Conservation (phyloP, 2,329 filamentous ascomycete genomes). For the Ceratocystis huliohia region DNA sequence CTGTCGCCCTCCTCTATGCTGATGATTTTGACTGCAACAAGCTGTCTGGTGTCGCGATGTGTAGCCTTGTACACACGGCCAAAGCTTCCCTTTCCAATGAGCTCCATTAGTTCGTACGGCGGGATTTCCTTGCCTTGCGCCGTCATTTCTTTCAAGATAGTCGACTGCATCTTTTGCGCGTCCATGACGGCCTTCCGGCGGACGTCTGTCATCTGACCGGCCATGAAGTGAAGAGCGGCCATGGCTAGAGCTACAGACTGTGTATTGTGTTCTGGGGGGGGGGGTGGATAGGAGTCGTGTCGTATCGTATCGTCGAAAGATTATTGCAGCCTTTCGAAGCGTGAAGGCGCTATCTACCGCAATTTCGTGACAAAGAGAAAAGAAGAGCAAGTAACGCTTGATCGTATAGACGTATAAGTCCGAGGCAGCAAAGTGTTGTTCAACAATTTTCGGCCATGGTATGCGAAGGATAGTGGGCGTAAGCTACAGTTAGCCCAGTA, state of each 20-base stretch:
- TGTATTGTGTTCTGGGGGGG: not conserved
- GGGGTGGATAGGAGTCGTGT: not conserved
- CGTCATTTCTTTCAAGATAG: constrained; percentile 45
- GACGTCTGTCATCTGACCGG: constrained; percentile 18
- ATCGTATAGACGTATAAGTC: not conserved
- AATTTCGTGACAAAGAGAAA: not conserved
- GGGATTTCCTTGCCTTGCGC: constrained; percentile 43
- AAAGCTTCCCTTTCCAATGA: constrained; percentile 55
- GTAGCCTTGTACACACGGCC: constrained; percentile 52
- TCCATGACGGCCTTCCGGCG: constrained; percentile 40
- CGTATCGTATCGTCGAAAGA: not conserved
- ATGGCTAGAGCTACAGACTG: not conserved
- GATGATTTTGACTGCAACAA: constrained; percentile 62
- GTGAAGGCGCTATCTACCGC: no score
- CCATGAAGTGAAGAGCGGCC: constrained; percentile 19
- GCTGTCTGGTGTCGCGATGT: constrained; percentile 28
- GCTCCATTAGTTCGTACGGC: constrained; percentile 46
- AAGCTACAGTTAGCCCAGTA: not conserved
- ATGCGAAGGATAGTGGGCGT: not conserved
- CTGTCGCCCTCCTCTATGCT: constrained; percentile 60
- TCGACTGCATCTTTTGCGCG: constrained; percentile 49
- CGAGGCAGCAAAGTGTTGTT: not conserved
- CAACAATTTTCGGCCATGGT: constrained; percentile 5
- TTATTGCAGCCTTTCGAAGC: not conserved
- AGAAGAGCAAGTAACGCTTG: not conserved